phyloP scores from a whole-genome alignment of 2,329 filamentous ascomycete species.

The Fusarium bactridioides region DNA sequence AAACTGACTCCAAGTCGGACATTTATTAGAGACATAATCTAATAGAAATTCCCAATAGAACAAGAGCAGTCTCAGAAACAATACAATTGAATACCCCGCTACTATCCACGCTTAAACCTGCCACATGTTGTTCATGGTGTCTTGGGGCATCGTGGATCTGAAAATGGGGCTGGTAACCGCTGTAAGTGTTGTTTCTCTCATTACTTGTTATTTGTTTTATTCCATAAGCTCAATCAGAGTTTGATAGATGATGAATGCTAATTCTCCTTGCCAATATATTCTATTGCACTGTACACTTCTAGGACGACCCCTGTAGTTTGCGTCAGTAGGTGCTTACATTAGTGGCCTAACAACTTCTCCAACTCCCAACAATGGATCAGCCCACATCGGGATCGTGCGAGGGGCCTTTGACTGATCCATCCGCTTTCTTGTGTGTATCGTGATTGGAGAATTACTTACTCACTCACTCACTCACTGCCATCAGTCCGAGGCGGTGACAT shows the following conservation, averaged over 20 bases:
- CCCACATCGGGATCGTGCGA: slow-evolving; percentile 29
- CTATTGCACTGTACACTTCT: background rate
- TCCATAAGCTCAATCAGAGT: background rate
- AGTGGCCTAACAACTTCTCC: background rate
- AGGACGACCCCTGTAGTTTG: background rate
- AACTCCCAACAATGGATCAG: slow-evolving; percentile 25
- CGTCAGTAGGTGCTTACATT: slow-evolving; percentile 1
- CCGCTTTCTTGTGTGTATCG: slow-evolving; percentile 22
- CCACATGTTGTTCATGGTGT: slow-evolving; percentile 13
- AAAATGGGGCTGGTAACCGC: slow-evolving; percentile 1
- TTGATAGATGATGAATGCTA: background rate
- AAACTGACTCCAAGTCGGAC: background rate
- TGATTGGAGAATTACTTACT: slow-evolving; percentile 36
- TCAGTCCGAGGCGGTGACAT: slow-evolving; percentile 27
- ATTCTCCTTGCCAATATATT: too few species aligned
- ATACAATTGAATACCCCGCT: background rate
- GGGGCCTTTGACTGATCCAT: slow-evolving; percentile 26
- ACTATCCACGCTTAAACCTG: background rate
- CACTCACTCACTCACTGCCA: background rate
- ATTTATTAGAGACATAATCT: background rate
- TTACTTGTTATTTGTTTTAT: background rate
- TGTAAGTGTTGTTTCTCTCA: background rate
- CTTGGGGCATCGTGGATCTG: slow-evolving; percentile 21
- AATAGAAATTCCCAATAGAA: background rate
- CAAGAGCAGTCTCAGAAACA: background rate